Conservation (phyloP, 495 filamentous ascomycete genomes). For the Hypomontagnella monticulosa region DNA sequence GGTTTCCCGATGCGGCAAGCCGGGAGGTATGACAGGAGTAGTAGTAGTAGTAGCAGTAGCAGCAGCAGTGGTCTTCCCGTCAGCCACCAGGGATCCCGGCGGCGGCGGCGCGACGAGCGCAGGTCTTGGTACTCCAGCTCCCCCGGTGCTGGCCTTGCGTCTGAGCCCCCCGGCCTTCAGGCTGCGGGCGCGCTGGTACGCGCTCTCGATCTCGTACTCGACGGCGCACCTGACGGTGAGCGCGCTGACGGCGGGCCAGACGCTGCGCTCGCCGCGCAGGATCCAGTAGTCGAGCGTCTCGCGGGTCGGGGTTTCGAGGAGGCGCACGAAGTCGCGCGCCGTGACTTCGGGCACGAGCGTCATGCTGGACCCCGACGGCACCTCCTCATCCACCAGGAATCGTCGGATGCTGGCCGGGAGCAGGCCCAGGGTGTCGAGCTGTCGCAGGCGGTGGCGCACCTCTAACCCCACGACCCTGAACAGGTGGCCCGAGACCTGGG, state of each 20-base stretch:
- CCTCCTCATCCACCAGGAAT: constrained; percentile 86
- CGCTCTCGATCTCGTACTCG: constrained; percentile 84
- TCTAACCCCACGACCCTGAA: constrained; percentile 77
- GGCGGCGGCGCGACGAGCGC: neutral
- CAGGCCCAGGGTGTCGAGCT: constrained; percentile 79
- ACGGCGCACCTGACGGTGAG: constrained; percentile 85
- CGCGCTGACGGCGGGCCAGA: constrained; percentile 91
- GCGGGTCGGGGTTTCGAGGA: constrained; percentile 82
- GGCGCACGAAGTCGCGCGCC: constrained; percentile 72
- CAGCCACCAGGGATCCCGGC: neutral
- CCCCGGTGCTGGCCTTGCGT: constrained; percentile 49
- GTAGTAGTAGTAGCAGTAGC: neutral
- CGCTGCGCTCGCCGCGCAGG: constrained; percentile 80
- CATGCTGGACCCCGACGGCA: constrained; percentile 77
- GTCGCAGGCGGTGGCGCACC: constrained; percentile 80
- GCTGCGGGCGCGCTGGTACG: constrained; percentile 81
- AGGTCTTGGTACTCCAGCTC: neutral
- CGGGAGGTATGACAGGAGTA: neutral
- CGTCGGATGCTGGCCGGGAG: constrained; percentile 75
- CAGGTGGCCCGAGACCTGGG: constrained; percentile 68
- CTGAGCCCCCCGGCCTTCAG: constrained; percentile 59
- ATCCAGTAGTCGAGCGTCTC: constrained; percentile 87
- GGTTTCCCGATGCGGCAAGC: constrained; percentile 1
- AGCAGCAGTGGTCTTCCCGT: neutral
- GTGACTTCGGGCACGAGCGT: constrained; percentile 85